Evolutionary conservation across 768 basidiomycete species (phyloP).

Genomic region (Dioszegia crocea): DNA sequence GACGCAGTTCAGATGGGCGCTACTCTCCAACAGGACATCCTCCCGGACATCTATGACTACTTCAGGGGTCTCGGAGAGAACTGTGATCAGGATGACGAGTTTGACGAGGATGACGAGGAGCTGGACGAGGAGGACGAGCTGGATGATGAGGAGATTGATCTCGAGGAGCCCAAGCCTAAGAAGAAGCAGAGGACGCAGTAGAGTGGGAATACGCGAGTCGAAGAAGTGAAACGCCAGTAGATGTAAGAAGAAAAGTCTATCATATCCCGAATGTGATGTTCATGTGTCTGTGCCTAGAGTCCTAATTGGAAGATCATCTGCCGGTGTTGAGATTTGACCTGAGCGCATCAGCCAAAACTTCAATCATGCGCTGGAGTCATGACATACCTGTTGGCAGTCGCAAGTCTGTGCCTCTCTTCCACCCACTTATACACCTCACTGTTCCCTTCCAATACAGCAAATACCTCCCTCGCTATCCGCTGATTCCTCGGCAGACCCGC

Average conservation of each 20-base stretch:
- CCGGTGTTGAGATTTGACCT: slow-evolving; percentile 12
- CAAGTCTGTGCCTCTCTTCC: slow-evolving; percentile 61
- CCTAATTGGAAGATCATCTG: neutral
- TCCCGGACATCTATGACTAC: slow-evolving; percentile 39
- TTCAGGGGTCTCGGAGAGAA: slow-evolving; percentile 38
- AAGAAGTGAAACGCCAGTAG: too few relatives aligned
- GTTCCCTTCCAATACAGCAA: slow-evolving; percentile 63
- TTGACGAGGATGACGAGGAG: slow-evolving; percentile 32
- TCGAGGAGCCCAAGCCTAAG: slow-evolving; percentile 37
- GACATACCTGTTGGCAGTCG: slow-evolving; percentile 61
- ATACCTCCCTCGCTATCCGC: slow-evolving; percentile 72
- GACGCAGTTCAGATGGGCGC: slow-evolving; percentile 28
- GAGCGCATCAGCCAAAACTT: neutral
- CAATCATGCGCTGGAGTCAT: neutral
- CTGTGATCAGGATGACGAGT: slow-evolving; percentile 33
- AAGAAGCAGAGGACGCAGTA: slow-evolving; percentile 33
- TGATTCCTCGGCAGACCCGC: slow-evolving; percentile 57
- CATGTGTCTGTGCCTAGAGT: neutral
- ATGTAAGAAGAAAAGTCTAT: too few relatives aligned
- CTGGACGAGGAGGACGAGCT: slow-evolving; percentile 39
- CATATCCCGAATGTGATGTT: neutral
- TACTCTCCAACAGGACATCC: slow-evolving; percentile 30
- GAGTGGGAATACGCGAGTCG: neutral
- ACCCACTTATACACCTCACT: slow-evolving; percentile 61
- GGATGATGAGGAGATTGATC: slow-evolving; percentile 41